phyloP scores from a whole-genome alignment of 2,329 filamentous ascomycete species.

The Claviceps digitariae region DNA sequence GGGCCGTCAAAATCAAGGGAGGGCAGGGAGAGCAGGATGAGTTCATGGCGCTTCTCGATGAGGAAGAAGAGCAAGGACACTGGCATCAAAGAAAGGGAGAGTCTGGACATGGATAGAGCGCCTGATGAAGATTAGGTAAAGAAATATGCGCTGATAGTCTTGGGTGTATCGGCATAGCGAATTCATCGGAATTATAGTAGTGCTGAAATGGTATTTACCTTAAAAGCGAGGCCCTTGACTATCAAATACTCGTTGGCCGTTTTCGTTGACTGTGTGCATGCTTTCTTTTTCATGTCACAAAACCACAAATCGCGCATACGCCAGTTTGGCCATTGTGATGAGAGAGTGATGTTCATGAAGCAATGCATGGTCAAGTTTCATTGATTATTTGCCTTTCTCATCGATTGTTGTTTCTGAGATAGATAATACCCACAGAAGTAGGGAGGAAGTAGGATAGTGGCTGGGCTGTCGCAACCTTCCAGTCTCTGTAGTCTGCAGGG shows the following conservation, averaged over 20 bases:
- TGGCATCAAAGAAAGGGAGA: constrained; percentile 33
- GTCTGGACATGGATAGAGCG: constrained; percentile 34
- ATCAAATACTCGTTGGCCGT: not conserved
- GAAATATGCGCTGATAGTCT: not conserved
- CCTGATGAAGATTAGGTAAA: constrained; percentile 16
- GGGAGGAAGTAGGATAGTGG: too few species aligned
- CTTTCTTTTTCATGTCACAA: not conserved
- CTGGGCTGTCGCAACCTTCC: too few species aligned
- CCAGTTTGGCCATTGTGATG: not conserved
- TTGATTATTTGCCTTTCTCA: too few species aligned
- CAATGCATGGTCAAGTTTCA: not conserved
- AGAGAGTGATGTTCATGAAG: not conserved
- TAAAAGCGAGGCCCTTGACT: not conserved
- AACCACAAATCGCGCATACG: not conserved
- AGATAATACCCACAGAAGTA: too few species aligned
- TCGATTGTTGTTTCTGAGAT: not conserved
- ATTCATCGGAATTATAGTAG: not conserved
- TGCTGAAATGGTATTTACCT: not conserved
- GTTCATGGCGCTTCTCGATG: constrained; percentile 42
- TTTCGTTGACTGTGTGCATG: not conserved
- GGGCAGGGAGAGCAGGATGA: constrained; percentile 34
- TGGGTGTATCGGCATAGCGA: not conserved
- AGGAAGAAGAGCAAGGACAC: constrained; percentile 45
- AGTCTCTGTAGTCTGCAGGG: not conserved
- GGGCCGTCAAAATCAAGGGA: constrained; percentile 35